Evolutionary conservation across 208 protist genomes (phyloP), one percentile per base, ranked within the genome.

Genomic region (Wallacemonas collosoma): DNA sequence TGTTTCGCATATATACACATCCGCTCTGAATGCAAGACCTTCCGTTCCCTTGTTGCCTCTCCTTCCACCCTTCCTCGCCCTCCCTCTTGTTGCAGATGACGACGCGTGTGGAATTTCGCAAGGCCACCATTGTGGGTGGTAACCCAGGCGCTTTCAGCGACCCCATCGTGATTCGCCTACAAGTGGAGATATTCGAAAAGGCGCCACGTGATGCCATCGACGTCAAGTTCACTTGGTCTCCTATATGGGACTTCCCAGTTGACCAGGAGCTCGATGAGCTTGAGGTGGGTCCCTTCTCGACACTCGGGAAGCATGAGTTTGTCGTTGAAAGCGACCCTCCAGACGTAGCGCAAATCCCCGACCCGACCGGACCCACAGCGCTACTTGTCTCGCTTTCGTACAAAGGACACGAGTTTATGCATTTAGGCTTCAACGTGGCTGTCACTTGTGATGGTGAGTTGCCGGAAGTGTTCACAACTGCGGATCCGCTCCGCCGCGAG

Each of bases 201-300:
- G 76, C 79, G 0, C 90, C 87, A 0, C 17, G 26, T 6, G 71
- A 86, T 2, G 3, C 79, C 7, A 87, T 95, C 15, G 87, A 93
- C 61, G 83, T 93, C 3, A 82, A 77, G 50, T 95, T 93, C 70
- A 84, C 69, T n/a, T 95, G 87, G 87, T 87, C 85, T 0, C 90
- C 90, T 1, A 83, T 95, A n/a, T 95, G 90, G 87, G 90, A 95
- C 73, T 90, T 90, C 58, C 61, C 79, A 7, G 87, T 95, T 1
- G 90, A 95, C 48, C 90, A 95, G 76, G 77, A 83, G 63, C 74
- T 95, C 9, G 90, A 95, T 50, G 87, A 91, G 71, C 80, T 95
- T 48, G 90, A 92, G 69, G 90, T 95, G 26, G 90, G 90, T 1
- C 90, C 90, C 2, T 68, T 95, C 3, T 60, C 70, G 0, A 85